These are phyloP conservation scores for Solanum corneliomulleri DNA, from an alignment of 257 asterid genomes.

Conservation along the genomic window DNA sequence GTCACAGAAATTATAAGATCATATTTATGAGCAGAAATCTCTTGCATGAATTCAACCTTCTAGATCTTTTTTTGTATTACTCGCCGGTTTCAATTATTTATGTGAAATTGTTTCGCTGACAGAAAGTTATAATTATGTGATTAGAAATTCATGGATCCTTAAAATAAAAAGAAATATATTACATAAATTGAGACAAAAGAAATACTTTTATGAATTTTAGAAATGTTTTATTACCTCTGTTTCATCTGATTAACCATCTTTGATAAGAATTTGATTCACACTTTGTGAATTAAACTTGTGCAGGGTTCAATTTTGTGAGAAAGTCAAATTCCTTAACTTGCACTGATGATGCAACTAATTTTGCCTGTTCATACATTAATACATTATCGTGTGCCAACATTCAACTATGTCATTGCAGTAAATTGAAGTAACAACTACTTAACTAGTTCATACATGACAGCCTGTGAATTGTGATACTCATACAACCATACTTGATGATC, in stretches of 20 bases:
- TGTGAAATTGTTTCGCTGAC: neutral
- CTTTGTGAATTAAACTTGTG: neutral
- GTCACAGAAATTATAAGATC: neutral
- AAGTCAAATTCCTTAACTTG: neutral
- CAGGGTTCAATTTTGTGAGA: neutral
- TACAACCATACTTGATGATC: neutral
- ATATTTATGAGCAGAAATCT: neutral
- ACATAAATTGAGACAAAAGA: neutral
- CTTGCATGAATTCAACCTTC: neutral
- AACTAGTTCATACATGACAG: neutral
- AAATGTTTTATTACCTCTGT: neutral
- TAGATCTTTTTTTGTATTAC: neutral
- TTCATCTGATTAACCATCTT: neutral
- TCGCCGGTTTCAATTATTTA: neutral
- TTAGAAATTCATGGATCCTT: no score
- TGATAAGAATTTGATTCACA: neutral
- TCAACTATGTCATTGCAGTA: neutral
- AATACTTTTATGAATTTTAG: no score
- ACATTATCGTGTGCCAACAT: neutral
- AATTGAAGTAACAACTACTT: neutral
- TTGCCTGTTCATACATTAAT: neutral
- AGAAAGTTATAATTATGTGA: neutral
- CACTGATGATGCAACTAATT: neutral
- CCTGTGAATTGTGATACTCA: neutral
- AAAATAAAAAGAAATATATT: neutral